Evolutionary conservation across 352 stramenopile species (phyloP).

Genomic region (Phytophthora fragariae): DNA sequence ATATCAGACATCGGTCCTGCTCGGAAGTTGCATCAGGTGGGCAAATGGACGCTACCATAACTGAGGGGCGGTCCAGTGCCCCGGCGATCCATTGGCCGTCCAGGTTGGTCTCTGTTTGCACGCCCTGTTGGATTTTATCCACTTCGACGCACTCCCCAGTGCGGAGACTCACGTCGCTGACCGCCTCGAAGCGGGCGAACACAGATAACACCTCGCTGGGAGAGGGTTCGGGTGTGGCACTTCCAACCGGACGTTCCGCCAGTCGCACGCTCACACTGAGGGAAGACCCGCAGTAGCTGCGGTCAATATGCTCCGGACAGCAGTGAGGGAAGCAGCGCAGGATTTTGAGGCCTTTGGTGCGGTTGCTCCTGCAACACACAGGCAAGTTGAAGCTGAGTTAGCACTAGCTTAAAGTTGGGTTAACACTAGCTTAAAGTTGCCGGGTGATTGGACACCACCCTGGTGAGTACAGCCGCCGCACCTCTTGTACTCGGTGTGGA

Average conservation of each 20-base stretch:
- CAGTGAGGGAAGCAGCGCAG: slow-evolving; percentile 78
- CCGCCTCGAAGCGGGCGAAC: slow-evolving; percentile 50
- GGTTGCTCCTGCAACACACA: slow-evolving; percentile 55
- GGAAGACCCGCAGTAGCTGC: slow-evolving; percentile 76
- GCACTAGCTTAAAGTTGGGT: slow-evolving; percentile 5
- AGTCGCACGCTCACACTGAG: slow-evolving; percentile 56
- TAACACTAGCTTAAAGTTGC: background rate
- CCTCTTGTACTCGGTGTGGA: slow-evolving; percentile 75
- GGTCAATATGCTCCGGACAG: slow-evolving; percentile 73
- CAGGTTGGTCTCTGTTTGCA: slow-evolving; percentile 65
- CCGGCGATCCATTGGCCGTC: slow-evolving; percentile 69
- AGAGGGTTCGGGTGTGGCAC: slow-evolving; percentile 15
- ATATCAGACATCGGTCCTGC: slow-evolving; percentile 43
- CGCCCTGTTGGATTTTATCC: slow-evolving; percentile 38
- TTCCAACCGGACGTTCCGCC: slow-evolving; percentile 10
- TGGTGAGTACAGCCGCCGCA: slow-evolving; percentile 14
- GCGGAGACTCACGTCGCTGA: slow-evolving; percentile 46
- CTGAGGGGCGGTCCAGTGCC: slow-evolving; percentile 50
- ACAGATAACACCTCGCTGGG: slow-evolving; percentile 31
- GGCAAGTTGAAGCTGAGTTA: background rate
- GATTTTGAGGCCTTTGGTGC: slow-evolving; percentile 80
- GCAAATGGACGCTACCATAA: slow-evolving; percentile 32
- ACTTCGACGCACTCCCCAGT: slow-evolving; percentile 58
- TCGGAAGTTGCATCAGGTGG: background rate
- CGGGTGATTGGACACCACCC: background rate